phyloP scores from a whole-genome alignment of 768 basidiomycete genomes.

The Mycena galopus region DNA sequence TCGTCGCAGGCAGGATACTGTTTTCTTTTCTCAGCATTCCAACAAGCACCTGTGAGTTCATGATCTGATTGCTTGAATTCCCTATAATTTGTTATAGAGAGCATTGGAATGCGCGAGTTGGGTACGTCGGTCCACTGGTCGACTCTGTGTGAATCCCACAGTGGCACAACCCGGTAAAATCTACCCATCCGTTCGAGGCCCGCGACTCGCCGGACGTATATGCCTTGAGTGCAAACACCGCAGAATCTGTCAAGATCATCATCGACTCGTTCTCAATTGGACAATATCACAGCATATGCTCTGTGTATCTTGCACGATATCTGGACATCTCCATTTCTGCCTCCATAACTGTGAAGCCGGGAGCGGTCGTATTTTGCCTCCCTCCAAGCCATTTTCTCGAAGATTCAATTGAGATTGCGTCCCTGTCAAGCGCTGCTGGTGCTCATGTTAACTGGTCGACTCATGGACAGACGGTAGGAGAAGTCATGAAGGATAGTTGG shows the following conservation, averaged over 20 bases:
- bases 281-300: conserved; percentile 3
- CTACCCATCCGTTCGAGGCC: neutral
- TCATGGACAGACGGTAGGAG: no score
- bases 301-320: neutral
- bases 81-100: no score
- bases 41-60: no score
- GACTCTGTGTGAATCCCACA: neutral
- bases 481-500: no score
- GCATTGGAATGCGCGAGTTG: neutral
- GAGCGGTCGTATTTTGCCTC: no score
- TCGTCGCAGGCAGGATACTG: neutral
- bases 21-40: neutral
- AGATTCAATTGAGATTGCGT: no score
- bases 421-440: no score
- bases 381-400: no score
- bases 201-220: no score
- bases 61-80: no score
- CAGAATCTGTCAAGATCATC: neutral
- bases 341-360: neutral
- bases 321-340: neutral
- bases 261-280: neutral
- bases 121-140: conserved; percentile 6
- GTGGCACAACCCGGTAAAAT: neutral
- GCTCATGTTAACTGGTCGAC: no score
- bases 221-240: neutral